phyloP scores from a whole-genome alignment of 1,284 basidiomycete genomes.

The Bjerkandera adusta region DNA sequence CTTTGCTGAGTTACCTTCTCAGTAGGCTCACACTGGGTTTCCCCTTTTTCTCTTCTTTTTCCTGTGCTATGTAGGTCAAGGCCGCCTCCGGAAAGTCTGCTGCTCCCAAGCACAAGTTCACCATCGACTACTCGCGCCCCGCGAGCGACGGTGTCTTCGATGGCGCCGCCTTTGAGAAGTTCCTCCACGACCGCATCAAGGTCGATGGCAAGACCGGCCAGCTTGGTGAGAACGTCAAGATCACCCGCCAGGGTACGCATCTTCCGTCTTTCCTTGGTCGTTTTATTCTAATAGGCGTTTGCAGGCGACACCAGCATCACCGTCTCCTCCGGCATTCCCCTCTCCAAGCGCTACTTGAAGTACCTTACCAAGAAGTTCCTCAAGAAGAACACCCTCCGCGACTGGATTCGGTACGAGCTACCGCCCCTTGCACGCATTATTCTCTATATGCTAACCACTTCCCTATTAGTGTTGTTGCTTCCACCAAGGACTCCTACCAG shows the following conservation, averaged over 20 bases:
- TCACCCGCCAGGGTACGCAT: slow-evolving; percentile 75
- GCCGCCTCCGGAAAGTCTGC: slow-evolving; percentile 65
- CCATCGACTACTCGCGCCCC: slow-evolving; percentile 93
- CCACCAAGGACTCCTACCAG: slow-evolving; percentile 87
- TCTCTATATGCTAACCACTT: neutral
- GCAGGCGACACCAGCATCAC: slow-evolving; percentile 75
- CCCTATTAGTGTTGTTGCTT: slow-evolving; percentile 73
- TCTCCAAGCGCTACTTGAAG: slow-evolving; percentile 92
- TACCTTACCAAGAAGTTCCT: slow-evolving; percentile 96
- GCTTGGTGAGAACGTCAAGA: slow-evolving; percentile 83
- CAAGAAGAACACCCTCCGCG: slow-evolving; percentile 85
- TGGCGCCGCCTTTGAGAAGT: slow-evolving; percentile 89
- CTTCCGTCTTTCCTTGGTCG: slow-evolving; percentile 9
- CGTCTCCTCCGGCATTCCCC: slow-evolving; percentile 78
- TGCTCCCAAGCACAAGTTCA: slow-evolving; percentile 84
- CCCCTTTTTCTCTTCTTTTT: slow-evolving; percentile 27
- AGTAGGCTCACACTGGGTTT: slow-evolving; percentile 75
- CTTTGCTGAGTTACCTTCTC: slow-evolving; percentile 92
- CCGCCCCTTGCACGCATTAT: too few relatives aligned
- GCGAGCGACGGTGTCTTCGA: slow-evolving; percentile 91
- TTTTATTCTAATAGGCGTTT: neutral
- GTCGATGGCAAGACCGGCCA: slow-evolving; percentile 80
- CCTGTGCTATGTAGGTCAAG: slow-evolving; percentile 66
- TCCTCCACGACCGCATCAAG: slow-evolving; percentile 93
- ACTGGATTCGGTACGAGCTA: slow-evolving; percentile 74